These are phyloP conservation scores for Aphanomyces euteiches DNA, from an alignment of 352 stramenopile genomes.

Conservation along the genomic window DNA sequence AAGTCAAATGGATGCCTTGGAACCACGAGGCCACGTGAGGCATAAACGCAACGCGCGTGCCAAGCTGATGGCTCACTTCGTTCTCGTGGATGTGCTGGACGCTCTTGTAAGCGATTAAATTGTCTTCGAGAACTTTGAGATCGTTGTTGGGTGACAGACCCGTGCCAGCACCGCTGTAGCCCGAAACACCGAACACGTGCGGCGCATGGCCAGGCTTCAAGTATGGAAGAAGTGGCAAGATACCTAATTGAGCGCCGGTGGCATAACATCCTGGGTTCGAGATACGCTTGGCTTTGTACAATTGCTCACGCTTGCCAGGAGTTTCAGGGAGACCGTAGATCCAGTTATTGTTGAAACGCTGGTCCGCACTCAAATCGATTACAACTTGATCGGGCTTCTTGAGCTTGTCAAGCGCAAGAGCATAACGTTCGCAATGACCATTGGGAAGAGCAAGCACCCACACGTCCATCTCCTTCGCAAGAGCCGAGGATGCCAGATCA, in stretches of 20 bases:
- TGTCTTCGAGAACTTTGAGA: conserved; percentile 68
- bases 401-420: conserved; percentile 60
- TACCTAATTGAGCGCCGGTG: conserved; percentile 68
- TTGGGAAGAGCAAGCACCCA: conserved; percentile 87
- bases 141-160: conserved; percentile 81
- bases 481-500: conserved; percentile 58
- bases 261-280: conserved; percentile 87
- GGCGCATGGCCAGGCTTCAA: conserved; percentile 63
- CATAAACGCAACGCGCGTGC: conserved; percentile 87
- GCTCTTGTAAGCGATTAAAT: conserved; percentile 88
- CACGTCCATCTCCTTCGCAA: conserved; percentile 76
- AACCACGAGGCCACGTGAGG: conserved; percentile 92
- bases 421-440: conserved; percentile 80
- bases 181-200: conserved; percentile 84
- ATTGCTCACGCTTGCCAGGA: conserved; percentile 49
- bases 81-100: conserved; percentile 88
- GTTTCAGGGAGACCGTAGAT: conserved; percentile 82
- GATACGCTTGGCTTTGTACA: conserved; percentile 73
- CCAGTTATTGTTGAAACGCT: conserved; percentile 84
- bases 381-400: conserved; percentile 69
- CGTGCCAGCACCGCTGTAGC: conserved; percentile 85
- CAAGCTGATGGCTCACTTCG: conserved; percentile 80
- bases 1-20: conserved; percentile 91
- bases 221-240: conserved; percentile 73
- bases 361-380: conserved; percentile 85